A percentile compares a stretch with the other conserved stretches of the same genome.
Conservation (phyloP, 139 green algal species). For the Mychonastes homosphaera region DNA sequence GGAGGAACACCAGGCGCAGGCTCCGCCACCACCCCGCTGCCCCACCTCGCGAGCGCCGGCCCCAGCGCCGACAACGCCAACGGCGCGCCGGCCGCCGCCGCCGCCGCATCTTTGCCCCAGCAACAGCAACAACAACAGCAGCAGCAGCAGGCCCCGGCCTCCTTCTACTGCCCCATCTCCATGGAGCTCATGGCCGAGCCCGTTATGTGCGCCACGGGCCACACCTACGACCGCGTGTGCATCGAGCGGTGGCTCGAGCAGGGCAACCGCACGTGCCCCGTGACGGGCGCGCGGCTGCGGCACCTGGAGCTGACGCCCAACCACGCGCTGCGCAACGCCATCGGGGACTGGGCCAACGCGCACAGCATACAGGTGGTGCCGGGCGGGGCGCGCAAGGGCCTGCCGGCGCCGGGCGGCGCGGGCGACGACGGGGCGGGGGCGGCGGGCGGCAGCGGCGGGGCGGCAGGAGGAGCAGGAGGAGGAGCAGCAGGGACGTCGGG, state of each 20-base stretch:
- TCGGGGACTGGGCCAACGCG: constrained; percentile 70
- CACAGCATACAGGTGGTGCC: constrained; percentile 46
- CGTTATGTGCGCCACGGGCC: constrained; percentile 85
- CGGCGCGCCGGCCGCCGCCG: neutral
- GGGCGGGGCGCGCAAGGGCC: constrained; percentile 54
- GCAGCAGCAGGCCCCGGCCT: constrained; percentile 25
- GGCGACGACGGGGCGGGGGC: neutral
- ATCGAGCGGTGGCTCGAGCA: constrained; percentile 84
- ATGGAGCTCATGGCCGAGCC: constrained; percentile 92
- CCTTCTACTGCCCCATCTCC: constrained; percentile 74
- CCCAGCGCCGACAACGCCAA: neutral
- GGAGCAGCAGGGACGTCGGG: no score
- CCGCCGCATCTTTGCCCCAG: neutral
- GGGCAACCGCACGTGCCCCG: constrained; percentile 80
- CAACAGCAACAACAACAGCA: neutral
- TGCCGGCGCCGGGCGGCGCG: constrained; percentile 36
- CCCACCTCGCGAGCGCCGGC: neutral
- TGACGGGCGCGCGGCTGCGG: constrained; percentile 75
- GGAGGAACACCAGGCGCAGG: neutral
- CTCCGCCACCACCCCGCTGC: neutral
- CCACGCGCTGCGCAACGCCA: constrained; percentile 78
- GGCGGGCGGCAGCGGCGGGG: neutral
- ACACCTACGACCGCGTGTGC: constrained; percentile 83
- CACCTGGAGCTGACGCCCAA: constrained; percentile 88
- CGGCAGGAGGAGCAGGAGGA: neutral